A percentile compares a stretch with the other conserved stretches of the same genome.
phyloP scores from a whole-genome alignment of 2,329 filamentous ascomycete genomes.

The Penicillium sp. region DNA sequence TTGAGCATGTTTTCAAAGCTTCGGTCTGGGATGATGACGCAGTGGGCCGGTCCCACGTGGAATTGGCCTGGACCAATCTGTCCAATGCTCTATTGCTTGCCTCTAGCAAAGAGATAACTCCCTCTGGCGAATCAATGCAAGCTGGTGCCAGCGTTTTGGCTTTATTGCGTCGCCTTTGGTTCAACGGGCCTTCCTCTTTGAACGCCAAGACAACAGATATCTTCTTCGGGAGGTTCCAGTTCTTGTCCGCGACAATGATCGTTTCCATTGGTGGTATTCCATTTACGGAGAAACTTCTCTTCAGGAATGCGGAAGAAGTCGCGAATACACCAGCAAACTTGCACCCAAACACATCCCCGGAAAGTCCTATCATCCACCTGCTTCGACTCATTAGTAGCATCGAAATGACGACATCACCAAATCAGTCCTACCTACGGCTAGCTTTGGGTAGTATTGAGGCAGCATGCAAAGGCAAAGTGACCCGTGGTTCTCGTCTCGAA shows the following conservation, averaged over 20 bases:
- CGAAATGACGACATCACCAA: conserved; percentile 18
- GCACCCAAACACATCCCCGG: conserved; percentile 26
- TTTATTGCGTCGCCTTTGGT: conserved; percentile 68
- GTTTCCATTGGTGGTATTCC: conserved; percentile 48
- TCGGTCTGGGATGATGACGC: conserved; percentile 48
- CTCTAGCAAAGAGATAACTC: conserved; percentile 81
- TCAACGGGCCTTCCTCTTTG: conserved; percentile 45
- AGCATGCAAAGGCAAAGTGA: conserved; percentile 33
- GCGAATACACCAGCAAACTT: conserved; percentile 37
- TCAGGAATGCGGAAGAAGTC: conserved; percentile 53
- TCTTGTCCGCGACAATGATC: conserved; percentile 51
- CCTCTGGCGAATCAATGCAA: conserved; percentile 74
- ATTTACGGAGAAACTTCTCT: conserved; percentile 50
- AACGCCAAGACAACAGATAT: conserved; percentile 32
- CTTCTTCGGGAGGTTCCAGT: conserved; percentile 50
- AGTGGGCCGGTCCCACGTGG: conserved; percentile 44
- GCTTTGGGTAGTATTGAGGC: conserved; percentile 33
- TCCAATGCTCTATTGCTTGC: conserved; percentile 58
- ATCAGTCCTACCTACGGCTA: conserved; percentile 28
- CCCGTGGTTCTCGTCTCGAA: conserved; percentile 38
- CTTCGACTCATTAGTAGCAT: conserved; percentile 33
- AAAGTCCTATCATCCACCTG: conserved; percentile 41
- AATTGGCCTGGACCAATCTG: conserved; percentile 60
- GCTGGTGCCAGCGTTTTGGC: conserved; percentile 71
- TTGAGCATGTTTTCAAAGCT: conserved; percentile 52